These are phyloP conservation scores for Pythium monospermum DNA, from an alignment of 352 stramenopile species.

Conservation along the genomic window DNA sequence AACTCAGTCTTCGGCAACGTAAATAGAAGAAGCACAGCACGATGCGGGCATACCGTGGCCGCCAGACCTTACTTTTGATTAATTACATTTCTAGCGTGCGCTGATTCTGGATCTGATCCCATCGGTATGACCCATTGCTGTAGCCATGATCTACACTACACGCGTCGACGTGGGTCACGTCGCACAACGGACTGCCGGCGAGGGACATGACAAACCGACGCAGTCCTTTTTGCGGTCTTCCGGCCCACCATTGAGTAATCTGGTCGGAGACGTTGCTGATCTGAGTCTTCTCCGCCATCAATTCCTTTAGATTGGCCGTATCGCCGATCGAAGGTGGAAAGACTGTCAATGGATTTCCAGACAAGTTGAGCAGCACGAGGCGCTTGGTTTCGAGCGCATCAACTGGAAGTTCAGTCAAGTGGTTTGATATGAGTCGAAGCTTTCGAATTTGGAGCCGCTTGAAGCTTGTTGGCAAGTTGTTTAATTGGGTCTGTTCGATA, in stretches of 20 bases:
- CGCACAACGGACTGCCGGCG: slow-evolving; percentile 6
- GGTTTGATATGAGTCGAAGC: slow-evolving; percentile 10
- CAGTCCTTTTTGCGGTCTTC: not conserved
- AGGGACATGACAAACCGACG: not conserved
- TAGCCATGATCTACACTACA: slow-evolving; percentile 3
- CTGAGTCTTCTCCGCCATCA: slow-evolving; percentile 12
- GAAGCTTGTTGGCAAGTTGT: slow-evolving; percentile 4
- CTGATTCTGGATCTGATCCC: too few relatives aligned
- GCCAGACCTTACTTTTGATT: too few relatives aligned
- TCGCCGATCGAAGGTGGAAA: slow-evolving; percentile 8
- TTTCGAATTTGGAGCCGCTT: not conserved
- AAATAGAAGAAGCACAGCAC: too few relatives aligned
- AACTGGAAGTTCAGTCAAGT: slow-evolving; percentile 6
- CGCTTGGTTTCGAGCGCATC: not conserved
- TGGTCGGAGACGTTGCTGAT: too few relatives aligned
- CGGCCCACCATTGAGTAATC: slow-evolving; percentile 3
- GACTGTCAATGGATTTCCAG: slow-evolving; percentile 1
- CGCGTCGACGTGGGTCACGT: not conserved
- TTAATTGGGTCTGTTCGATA: slow-evolving; percentile 12
- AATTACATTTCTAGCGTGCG: too few relatives aligned
- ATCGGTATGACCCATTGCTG: slow-evolving; percentile 7
- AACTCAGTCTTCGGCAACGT: too few relatives aligned
- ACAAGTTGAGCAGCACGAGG: slow-evolving; percentile 2
- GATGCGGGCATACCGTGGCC: too few relatives aligned
- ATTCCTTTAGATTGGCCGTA: not conserved